A percentile compares a stretch with the other conserved stretches of the same genome.
Conservation (phyloP, 352 stramenopile species). For the Globisporangium middletonii region DNA sequence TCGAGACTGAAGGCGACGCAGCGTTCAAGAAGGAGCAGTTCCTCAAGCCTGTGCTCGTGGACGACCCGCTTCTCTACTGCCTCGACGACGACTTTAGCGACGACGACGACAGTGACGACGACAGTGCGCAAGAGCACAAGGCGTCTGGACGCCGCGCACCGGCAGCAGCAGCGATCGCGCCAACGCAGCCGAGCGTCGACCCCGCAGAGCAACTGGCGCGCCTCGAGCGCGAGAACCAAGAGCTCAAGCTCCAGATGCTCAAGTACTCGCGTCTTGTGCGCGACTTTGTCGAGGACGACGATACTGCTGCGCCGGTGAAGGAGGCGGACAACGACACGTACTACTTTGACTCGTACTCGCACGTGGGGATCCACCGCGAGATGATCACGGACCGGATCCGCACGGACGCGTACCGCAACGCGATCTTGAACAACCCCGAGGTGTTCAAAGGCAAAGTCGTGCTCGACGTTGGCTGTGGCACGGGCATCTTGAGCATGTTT, state of each 20-base stretch:
- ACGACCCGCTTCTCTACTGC: constrained; percentile 82
- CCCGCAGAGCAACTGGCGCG: constrained; percentile 25
- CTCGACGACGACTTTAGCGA: constrained; percentile 61
- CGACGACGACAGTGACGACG: constrained; percentile 29
- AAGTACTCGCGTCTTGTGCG: constrained; percentile 72
- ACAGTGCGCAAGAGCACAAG: constrained; percentile 24
- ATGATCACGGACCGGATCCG: constrained; percentile 89
- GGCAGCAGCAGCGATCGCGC: background rate
- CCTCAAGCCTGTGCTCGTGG: constrained; percentile 64
- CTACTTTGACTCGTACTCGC: constrained; percentile 98
- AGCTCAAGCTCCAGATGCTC: constrained; percentile 65
- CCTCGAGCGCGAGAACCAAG: constrained; percentile 56
- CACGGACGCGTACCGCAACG: constrained; percentile 96
- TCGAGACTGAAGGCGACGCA: constrained; percentile 32
- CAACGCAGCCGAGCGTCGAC: constrained; percentile 4
- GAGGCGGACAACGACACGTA: constrained; percentile 86
- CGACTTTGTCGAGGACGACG: constrained; percentile 63
- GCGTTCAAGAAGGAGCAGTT: constrained; percentile 67
- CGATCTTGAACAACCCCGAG: constrained; percentile 96
- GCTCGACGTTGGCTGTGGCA: constrained; percentile 97
- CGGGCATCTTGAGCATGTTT: constrained; percentile 98
- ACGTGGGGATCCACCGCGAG: constrained; percentile 98
- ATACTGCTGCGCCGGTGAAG: constrained; percentile 13
- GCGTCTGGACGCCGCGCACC: constrained; percentile 21
- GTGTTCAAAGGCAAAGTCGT: constrained; percentile 97